Conservation (phyloP, 1,284 basidiomycete species). For the Pseudozyma sp. region DNA sequence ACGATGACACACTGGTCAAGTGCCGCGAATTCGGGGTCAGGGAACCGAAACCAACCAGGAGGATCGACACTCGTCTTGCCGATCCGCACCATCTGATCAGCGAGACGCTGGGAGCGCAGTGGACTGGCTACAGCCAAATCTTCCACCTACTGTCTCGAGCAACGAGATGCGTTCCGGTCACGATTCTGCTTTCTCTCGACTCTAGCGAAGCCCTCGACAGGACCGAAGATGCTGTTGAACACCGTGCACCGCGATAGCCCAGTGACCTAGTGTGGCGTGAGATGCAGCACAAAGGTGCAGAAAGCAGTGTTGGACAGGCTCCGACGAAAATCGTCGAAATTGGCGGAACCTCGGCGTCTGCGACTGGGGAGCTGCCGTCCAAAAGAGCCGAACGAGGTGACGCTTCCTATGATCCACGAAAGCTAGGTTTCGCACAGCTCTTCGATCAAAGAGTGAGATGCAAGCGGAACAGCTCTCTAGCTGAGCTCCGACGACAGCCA, state of each 20-base stretch:
- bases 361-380: not conserved
- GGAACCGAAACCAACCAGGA: slow-evolving; percentile 8
- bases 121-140: not conserved
- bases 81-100: slow-evolving; percentile 6
- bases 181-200: too few relatives aligned
- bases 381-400: not conserved
- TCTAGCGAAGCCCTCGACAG: too few relatives aligned
- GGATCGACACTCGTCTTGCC: slow-evolving; percentile 27
- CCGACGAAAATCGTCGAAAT: slow-evolving; percentile 2
- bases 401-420: too few relatives aligned
- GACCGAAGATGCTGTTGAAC: too few relatives aligned
- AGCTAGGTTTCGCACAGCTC: too few relatives aligned
- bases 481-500: too few relatives aligned
- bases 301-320: slow-evolving; percentile 3
- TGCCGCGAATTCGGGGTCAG: slow-evolving; percentile 1
- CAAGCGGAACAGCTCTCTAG: too few relatives aligned
- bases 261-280: slow-evolving; percentile 4
- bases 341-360: not conserved
- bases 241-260: too few relatives aligned
- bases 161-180: too few relatives aligned
- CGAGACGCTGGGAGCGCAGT: not conserved
- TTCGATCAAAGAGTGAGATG: too few relatives aligned
- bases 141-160: too few relatives aligned
- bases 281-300: slow-evolving; percentile 2
- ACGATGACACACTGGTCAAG: not conserved